Base-by-base conservation (phyloP, 441 rosid species). In the Corymbia citriodora region DNA sequence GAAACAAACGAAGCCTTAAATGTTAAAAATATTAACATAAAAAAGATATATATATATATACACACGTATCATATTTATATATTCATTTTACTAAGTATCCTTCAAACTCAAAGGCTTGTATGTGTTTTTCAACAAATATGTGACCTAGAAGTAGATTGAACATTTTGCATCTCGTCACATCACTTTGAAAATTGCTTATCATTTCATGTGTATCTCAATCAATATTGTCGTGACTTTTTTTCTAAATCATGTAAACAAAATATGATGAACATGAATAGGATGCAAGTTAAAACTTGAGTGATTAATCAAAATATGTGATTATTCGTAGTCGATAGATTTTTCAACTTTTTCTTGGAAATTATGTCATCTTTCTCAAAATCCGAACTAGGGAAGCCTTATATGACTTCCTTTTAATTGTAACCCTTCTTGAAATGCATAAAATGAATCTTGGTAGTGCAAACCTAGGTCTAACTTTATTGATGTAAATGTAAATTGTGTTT, bases 51-150 rank as follows among this genome's bases (percentile, higher is more conserved):
- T 4, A 57, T 2, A 23, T 5, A 25, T 12, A 9, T 57, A 21
- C 2, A n/a, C n/a, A n/a, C n/a, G n/a, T n/a, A n/a, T n/a, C n/a
- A 57, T 0, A 25, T 4, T 0, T 4, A 23, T 10, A 10, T 0
- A n/a, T 2, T 31, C 40, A 16, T 68, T 4, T 31, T 65, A 65
- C 8, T 65, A 65, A 7, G 36, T n/a, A 65, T 16, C 3, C 36
- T 65, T 65, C 19, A 31, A 15, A 65, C 21, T n/a, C 6, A n/a
- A 65, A 65, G 8, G 10, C 40, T 65, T 65, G 40, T 15, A 65
- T 15, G n/a, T n/a, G 3, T 65, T n/a, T n/a, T n/a, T 65, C 40
- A 65, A 2, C 40, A n/a, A 16, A 31, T 10, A 16, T n/a, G 36
- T 1, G 21, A 21, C n/a, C 11, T 65, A n/a, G 74, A n/a, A 65